Percentiles rank a stretch among this genome's conserved stretches.
These are phyloP conservation scores for Sanghuangporus baumii DNA, from an alignment of 1,284 basidiomycete species.

Conservation along the genomic window DNA sequence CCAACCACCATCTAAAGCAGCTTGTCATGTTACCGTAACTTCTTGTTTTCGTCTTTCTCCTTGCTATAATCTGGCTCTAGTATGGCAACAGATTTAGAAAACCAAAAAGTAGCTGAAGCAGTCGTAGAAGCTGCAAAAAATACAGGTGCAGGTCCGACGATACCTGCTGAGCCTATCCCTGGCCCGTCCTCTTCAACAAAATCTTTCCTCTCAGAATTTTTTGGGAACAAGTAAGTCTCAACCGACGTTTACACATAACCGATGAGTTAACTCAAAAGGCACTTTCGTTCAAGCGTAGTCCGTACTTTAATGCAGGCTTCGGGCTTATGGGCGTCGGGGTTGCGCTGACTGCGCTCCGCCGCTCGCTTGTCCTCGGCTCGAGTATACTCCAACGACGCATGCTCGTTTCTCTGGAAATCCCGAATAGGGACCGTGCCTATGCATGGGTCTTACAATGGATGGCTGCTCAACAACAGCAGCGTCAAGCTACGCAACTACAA, in stretches of 20 bases:
- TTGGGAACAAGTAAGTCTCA: slow-evolving; percentile 50
- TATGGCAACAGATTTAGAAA: neutral
- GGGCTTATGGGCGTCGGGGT: slow-evolving; percentile 93
- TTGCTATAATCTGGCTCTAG: no score
- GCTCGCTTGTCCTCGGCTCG: slow-evolving; percentile 64
- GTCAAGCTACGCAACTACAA: slow-evolving; percentile 16
- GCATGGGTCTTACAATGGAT: slow-evolving; percentile 99
- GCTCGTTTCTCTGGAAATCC: slow-evolving; percentile 94
- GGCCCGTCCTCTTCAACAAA: neutral
- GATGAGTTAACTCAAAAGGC: neutral
- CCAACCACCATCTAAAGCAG: neutral
- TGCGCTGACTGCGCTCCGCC: slow-evolving; percentile 69
- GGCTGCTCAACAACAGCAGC: slow-evolving; percentile 52
- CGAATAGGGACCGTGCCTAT: slow-evolving; percentile 92
- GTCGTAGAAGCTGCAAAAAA: neutral
- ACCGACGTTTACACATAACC: neutral
- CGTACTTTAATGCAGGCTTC: slow-evolving; percentile 94
- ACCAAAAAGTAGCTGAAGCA: neutral
- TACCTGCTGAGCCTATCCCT: neutral
- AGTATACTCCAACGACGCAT: slow-evolving; percentile 81
- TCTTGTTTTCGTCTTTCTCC: neutral
- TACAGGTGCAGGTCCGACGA: neutral
- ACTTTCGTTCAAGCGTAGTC: slow-evolving; percentile 50
- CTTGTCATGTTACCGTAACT: neutral
- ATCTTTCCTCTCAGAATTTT: slow-evolving; percentile 22